phyloP scores from a whole-genome alignment of 2,329 filamentous ascomycete genomes.

The Leptodontidium sp. region DNA sequence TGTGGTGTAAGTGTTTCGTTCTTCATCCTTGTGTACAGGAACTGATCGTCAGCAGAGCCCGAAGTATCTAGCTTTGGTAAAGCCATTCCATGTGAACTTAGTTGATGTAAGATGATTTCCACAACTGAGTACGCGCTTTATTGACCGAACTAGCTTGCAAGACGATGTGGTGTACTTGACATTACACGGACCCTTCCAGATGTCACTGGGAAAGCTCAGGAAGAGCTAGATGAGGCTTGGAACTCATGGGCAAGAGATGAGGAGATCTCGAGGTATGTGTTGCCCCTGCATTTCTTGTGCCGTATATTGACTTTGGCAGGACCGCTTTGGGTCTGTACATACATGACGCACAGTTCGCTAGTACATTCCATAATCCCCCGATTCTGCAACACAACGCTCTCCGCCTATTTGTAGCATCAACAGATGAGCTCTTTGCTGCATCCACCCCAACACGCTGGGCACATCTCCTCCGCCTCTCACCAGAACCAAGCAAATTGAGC shows the following conservation, averaged over 20 bases:
- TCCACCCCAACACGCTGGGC: constrained; percentile 20
- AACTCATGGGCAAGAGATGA: constrained; percentile 29
- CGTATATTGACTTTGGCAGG: constrained; percentile 1
- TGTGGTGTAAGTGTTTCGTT: constrained; percentile 27
- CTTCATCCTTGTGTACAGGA: not conserved
- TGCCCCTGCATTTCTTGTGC: not conserved
- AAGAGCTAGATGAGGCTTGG: constrained; percentile 28
- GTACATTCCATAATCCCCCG: constrained; percentile 18
- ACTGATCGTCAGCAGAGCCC: constrained; percentile 24
- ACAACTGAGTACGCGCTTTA: not conserved
- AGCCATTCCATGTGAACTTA: constrained; percentile 30
- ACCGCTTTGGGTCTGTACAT: constrained; percentile 16
- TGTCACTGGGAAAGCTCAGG: constrained; percentile 1
- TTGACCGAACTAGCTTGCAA: constrained; percentile 17
- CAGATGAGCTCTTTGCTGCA: constrained; percentile 21
- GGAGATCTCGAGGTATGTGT: constrained; percentile 28
- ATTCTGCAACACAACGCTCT: constrained; percentile 22
- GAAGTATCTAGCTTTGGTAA: constrained; percentile 27
- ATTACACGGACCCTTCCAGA: constrained; percentile 4
- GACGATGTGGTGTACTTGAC: constrained; percentile 12
- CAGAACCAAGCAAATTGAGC: constrained; percentile 7
- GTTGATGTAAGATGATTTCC: constrained; percentile 26
- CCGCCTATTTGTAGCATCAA: constrained; percentile 19
- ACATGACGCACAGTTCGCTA: constrained; percentile 25
- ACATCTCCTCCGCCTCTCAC: constrained; percentile 16